phyloP scores from a whole-genome alignment of 306 rosid genomes.

The Astragalus glycyphyllos region DNA sequence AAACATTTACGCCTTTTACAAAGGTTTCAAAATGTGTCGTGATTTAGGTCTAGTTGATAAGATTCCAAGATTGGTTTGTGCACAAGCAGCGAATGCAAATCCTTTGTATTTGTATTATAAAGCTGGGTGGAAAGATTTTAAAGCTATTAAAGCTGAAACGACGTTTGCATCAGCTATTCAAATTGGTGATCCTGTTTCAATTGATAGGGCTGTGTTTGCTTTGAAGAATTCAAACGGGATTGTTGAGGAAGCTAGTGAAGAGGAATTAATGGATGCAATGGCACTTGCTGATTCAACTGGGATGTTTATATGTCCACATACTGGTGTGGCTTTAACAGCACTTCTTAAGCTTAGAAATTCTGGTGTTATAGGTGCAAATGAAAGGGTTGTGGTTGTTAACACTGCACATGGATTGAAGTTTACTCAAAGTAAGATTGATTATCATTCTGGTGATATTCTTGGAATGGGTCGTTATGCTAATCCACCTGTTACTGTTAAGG shows the following conservation, averaged over 20 bases:
- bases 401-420: constrained; percentile 92
- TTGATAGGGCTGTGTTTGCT: constrained; percentile 80
- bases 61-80: constrained; percentile 80
- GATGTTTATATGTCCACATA: constrained; percentile 87
- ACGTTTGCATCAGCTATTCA: constrained; percentile 87
- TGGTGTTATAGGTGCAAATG: constrained; percentile 63
- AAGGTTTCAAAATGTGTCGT: constrained; percentile 84
- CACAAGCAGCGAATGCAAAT: constrained; percentile 85
- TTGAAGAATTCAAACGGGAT: constrained; percentile 70
- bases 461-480: constrained; percentile 45
- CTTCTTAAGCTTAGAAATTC: constrained; percentile 66
- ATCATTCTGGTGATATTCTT: constrained; percentile 39
- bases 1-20: constrained; percentile 81
- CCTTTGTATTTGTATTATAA: constrained; percentile 74
- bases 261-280: constrained; percentile 86
- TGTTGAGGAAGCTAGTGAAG: constrained; percentile 83
- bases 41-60: constrained; percentile 75
- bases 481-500: constrained; percentile 41
- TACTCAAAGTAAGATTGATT: constrained; percentile 54
- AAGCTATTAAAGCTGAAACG: constrained; percentile 59
- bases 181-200: constrained; percentile 89
- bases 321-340: constrained; percentile 85
- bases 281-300: constrained; percentile 84
- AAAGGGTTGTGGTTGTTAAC: constrained; percentile 82
- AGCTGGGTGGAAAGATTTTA: constrained; percentile 68